These are phyloP conservation scores for Lodderomyces jiufengensis DNA, from an alignment of 1,139 yeast genomes.

Conservation along the genomic window DNA sequence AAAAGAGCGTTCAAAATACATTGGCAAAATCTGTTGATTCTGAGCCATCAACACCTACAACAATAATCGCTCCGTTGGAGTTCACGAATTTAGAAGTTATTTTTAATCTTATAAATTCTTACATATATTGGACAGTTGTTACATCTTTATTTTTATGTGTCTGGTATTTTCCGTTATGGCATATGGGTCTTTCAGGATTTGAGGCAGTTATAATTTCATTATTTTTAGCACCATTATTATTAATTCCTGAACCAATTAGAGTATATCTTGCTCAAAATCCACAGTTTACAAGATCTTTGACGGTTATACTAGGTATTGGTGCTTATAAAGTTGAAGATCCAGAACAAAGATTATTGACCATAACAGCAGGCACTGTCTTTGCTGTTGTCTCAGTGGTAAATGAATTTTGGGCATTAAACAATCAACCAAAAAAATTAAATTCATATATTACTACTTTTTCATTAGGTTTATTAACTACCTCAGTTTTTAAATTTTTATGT, in stretches of 20 bases:
- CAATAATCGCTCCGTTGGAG: no score
- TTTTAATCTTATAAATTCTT: conserved; percentile 53
- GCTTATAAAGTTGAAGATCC: conserved; percentile 69
- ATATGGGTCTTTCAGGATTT: conserved; percentile 95
- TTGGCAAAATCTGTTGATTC: conserved; percentile 44
- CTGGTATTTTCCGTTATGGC: conserved; percentile 98
- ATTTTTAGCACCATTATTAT: conserved; percentile 55
- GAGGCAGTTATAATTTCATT: conserved; percentile 64
- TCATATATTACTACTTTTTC: conserved; percentile 62
- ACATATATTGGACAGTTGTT: conserved; percentile 77
- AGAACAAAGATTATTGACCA: conserved; percentile 58
- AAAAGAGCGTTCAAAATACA: conserved; percentile 26
- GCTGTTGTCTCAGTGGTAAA: conserved; percentile 60
- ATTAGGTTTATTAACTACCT: conserved; percentile 69
- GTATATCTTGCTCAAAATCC: conserved; percentile 38
- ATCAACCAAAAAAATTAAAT: conserved; percentile 40
- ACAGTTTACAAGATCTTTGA: conserved; percentile 46
- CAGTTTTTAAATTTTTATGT: conserved; percentile 69
- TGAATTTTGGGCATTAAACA: conserved; percentile 45
- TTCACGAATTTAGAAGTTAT: conserved; percentile 40
- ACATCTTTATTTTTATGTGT: conserved; percentile 81
- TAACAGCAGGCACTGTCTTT: conserved; percentile 66
- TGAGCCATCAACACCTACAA: conserved; percentile 10
- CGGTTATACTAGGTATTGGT: conserved; percentile 71
- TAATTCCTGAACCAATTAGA: conserved; percentile 53